These are phyloP conservation scores for Ustilago tritici DNA, from an alignment of 1,284 basidiomycete species.

Conservation along the genomic window DNA sequence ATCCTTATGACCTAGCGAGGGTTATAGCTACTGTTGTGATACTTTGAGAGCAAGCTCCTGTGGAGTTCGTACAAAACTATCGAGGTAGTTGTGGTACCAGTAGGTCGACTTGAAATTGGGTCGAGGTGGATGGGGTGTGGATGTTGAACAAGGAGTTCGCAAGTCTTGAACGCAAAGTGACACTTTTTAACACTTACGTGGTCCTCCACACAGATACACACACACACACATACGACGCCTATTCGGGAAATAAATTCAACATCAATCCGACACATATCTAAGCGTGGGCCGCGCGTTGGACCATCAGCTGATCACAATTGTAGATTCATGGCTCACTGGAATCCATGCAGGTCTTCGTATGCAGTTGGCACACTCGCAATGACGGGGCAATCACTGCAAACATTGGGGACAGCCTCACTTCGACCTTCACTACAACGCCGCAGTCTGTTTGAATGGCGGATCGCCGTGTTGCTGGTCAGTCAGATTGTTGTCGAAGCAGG, in stretches of 20 bases:
- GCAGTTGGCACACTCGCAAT: too few species aligned
- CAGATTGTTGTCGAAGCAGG: too few species aligned
- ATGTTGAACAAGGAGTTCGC: not conserved
- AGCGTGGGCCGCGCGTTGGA: constrained; percentile 4
- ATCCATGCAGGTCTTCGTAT: not conserved
- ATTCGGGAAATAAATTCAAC: not conserved
- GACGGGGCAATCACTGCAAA: too few species aligned
- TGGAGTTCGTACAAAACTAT: not conserved
- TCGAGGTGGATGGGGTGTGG: too few species aligned
- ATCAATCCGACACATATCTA: not conserved
- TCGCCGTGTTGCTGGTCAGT: too few species aligned
- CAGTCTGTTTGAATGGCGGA: too few species aligned
- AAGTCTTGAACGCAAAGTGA: constrained; percentile 12
- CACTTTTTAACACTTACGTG: constrained; percentile 16
- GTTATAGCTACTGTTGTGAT: not conserved
- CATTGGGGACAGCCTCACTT: too few species aligned
- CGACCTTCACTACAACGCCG: too few species aligned
- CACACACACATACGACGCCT: not conserved
- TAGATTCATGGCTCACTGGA: not conserved
- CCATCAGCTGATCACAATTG: constrained; percentile 1
- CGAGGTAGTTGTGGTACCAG: not conserved
- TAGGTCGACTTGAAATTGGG: too few species aligned
- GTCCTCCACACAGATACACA: not conserved
- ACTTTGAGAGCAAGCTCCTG: not conserved
- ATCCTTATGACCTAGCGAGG: not conserved